Evolutionary conservation across 2,329 filamentous ascomycete genomes (phyloP), one percentile per base, ranked within the genome.

Genomic region (Ceratocystis smalleyi): DNA sequence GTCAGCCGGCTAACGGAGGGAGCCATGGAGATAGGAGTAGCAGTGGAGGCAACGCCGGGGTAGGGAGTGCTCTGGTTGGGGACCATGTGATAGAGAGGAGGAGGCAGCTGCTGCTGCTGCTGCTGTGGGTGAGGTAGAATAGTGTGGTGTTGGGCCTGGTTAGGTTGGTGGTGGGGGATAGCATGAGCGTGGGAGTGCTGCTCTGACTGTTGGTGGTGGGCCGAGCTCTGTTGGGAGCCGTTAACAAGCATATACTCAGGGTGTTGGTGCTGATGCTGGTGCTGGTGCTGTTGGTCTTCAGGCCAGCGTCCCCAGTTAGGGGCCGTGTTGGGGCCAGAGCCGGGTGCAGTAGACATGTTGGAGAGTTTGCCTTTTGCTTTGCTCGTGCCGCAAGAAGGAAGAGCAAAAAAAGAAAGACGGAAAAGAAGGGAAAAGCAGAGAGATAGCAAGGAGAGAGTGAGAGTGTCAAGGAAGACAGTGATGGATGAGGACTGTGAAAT

Each of bases 271-370:
- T 72, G 69, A 15, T 73, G n/a, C n/a, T 54, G 49, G 49, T 54
- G 74, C 55, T 62, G 60, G 8, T 32, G 59, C 12, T 49, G 43
- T 5, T 81, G 76, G 51, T 81, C 79, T 66, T 78, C 72, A 68
- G 77, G 73, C 78, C 80, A 83, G 69, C 79, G 79, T 69, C 75
- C 78, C 83, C 82, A 85, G 73, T 73, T 75, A 63, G 77, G 74
- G 68, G 75, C 12, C 49, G 49, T 61, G 49, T 45, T 57, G 2
- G 32, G 49, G 49, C 49, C 35, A 32, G 61, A 45, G 19, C 49
- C 49, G n/a, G 47, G 61, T n/a, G 49, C 27, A 24, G 49, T 55
- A 45, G 61, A 57, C 61, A 63, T 63, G 32, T 19, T 57, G 24
- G n/a, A 7, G 61, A 24, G 45, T 6, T 47, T 47, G 43, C 17